These are phyloP conservation scores for Clathrus columnatus DNA, from an alignment of 768 basidiomycete species.

Conservation along the genomic window DNA sequence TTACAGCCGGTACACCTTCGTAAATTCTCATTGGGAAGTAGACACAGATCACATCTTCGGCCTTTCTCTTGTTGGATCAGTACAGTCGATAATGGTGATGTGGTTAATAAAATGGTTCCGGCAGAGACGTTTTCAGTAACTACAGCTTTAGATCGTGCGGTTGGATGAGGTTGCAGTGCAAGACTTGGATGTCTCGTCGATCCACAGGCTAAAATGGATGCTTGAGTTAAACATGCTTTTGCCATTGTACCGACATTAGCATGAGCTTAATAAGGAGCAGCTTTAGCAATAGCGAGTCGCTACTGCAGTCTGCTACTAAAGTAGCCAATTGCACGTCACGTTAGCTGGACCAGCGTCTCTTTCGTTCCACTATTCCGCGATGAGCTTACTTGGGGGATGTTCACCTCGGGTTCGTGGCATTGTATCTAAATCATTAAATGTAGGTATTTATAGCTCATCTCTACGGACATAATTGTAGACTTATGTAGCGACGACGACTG, in stretches of 20 bases:
- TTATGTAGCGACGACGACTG: conserved; percentile 22
- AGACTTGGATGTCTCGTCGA: neutral
- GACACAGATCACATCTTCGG: conserved; percentile 59
- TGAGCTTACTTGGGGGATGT: conserved; percentile 2
- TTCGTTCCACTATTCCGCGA: neutral
- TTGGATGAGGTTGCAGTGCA: conserved; percentile 37
- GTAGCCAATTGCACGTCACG: no score
- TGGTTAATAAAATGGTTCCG: conserved; percentile 43
- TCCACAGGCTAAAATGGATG: neutral
- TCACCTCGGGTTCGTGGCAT: conserved; percentile 4
- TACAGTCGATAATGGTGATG: conserved; percentile 35
- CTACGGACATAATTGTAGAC: neutral
- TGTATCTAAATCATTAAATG: neutral
- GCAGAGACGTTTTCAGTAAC: conserved; percentile 29
- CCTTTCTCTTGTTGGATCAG: conserved; percentile 53
- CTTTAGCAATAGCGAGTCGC: neutral
- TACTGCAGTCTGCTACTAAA: no score
- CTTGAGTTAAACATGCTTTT: neutral
- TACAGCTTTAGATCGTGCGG: conserved; percentile 43
- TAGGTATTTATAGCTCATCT: neutral
- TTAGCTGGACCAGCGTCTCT: no score
- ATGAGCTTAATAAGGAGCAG: neutral
- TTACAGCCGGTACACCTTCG: conserved; percentile 58
- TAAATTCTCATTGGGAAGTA: conserved; percentile 30
- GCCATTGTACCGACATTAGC: neutral